Conservation (phyloP, 116 monocot species). For the Iris pallida region DNA sequence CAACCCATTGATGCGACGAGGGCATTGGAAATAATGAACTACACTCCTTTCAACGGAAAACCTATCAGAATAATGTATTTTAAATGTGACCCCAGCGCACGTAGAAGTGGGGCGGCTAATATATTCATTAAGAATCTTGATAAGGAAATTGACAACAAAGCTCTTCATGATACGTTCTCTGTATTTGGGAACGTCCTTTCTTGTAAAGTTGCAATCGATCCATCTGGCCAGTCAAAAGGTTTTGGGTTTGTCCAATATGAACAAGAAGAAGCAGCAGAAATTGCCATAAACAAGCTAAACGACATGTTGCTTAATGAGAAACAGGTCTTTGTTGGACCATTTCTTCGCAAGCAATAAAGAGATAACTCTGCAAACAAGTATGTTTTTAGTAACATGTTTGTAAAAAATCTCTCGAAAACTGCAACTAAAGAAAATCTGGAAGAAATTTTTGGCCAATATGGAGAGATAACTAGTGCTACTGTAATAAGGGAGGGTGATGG, state of each 20-base stretch:
- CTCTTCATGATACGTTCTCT: conserved; percentile 30
- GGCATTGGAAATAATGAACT: conserved; percentile 25
- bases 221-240: conserved; percentile 28
- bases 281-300: conserved; percentile 24
- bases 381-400: conserved; percentile 27
- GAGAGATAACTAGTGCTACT: conserved; percentile 21
- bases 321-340: conserved; percentile 26
- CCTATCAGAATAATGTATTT: conserved; percentile 27
- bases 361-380: conserved; percentile 9
- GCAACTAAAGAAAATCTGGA: conserved; percentile 20
- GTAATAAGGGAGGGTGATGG: conserved; percentile 26
- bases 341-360: conserved; percentile 24
- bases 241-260: conserved; percentile 33
- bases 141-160: conserved; percentile 31
- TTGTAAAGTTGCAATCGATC: conserved; percentile 23
- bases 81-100: conserved; percentile 26
- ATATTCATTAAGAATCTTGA: conserved; percentile 34
- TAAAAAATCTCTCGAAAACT: conserved; percentile 24
- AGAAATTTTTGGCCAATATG: conserved; percentile 22
- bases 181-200: conserved; percentile 25
- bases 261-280: conserved; percentile 24
- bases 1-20: conserved; percentile 35
- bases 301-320: conserved; percentile 27
- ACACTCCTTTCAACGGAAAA: conserved; percentile 20
- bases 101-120: conserved; percentile 27